phyloP scores from a whole-genome alignment of 805 yeast species.

The Myxozyma neotropica region DNA sequence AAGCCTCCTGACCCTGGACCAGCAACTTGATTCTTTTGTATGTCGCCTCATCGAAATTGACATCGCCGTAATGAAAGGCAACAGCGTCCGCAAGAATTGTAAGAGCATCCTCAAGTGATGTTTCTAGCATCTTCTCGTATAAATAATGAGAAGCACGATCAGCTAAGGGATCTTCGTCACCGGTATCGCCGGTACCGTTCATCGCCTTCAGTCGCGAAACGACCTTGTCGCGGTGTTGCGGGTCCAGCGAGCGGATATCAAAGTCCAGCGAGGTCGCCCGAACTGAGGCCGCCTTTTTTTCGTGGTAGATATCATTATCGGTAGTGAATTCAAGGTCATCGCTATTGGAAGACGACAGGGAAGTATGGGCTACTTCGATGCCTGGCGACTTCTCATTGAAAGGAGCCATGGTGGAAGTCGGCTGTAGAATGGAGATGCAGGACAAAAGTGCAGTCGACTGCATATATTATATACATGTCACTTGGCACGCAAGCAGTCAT shows the following conservation, averaged over 20 bases:
- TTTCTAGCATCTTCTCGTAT: slow-evolving; percentile 21
- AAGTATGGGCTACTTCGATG: not conserved
- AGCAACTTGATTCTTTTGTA: slow-evolving; percentile 10
- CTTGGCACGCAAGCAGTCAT: too few species aligned
- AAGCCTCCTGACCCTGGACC: slow-evolving; percentile 21
- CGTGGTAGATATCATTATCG: not conserved
- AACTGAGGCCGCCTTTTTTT: slow-evolving; percentile 1
- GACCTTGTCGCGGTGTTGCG: slow-evolving; percentile 8
- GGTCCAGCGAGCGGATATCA: slow-evolving; percentile 9
- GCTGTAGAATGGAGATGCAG: not conserved
- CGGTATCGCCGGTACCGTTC: slow-evolving; percentile 25
- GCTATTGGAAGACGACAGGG: not conserved
- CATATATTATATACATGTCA: too few species aligned
- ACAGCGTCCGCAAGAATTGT: slow-evolving; percentile 47
- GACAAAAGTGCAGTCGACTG: not conserved
- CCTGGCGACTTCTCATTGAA: not conserved
- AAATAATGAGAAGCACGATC: slow-evolving; percentile 22
- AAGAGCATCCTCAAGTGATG: slow-evolving; percentile 44
- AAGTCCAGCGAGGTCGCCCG: slow-evolving; percentile 9
- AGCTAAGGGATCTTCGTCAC: slow-evolving; percentile 26
- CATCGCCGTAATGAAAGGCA: slow-evolving; percentile 52
- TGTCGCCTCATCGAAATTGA: slow-evolving; percentile 37
- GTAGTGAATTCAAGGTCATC: not conserved
- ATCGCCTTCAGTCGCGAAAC: slow-evolving; percentile 21
- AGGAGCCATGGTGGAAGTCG: not conserved